Percentiles rank a stretch among this genome's conserved stretches.
Conservation (phyloP, 1,284 basidiomycete species). For the Ganoderma meredithae region DNA sequence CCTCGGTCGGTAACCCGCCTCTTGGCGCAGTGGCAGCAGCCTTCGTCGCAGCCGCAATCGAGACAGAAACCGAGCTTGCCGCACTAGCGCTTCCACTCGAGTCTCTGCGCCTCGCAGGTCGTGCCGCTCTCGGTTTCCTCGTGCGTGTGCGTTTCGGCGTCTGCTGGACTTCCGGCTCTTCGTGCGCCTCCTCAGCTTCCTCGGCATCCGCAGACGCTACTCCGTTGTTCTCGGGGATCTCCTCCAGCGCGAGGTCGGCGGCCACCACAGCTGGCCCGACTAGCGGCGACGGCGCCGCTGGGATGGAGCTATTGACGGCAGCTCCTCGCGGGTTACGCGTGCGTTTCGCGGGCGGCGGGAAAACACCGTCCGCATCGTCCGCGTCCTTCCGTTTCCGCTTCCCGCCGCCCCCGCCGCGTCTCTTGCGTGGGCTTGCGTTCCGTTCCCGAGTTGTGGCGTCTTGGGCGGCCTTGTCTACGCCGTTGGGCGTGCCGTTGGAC, state of each 20-base stretch:
- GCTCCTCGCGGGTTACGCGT: constrained; percentile 57
- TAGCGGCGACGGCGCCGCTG: constrained; percentile 38
- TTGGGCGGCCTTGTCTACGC: constrained; percentile 21
- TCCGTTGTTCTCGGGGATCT: constrained; percentile 34
- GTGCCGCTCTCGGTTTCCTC: constrained; percentile 34
- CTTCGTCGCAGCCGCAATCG: constrained; percentile 37
- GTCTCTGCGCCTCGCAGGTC: constrained; percentile 35
- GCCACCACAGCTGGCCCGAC: constrained; percentile 37
- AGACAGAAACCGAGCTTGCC: constrained; percentile 42
- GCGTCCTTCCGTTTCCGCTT: constrained; percentile 67
- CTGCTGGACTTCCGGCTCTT: constrained; percentile 20
- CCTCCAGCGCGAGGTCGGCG: constrained; percentile 31
- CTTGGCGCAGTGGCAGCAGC: constrained; percentile 17
- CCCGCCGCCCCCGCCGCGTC: constrained; percentile 45
- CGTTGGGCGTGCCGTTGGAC: constrained; percentile 22
- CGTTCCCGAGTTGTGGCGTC: constrained; percentile 26
- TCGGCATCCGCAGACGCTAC: constrained; percentile 32
- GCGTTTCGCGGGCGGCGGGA: constrained; percentile 77
- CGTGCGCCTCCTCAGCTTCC: constrained; percentile 30
- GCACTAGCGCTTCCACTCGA: constrained; percentile 45
- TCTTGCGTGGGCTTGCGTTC: constrained; percentile 45
- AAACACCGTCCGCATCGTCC: constrained; percentile 70
- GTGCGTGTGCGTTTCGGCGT: constrained; percentile 41
- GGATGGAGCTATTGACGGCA: constrained; percentile 31
- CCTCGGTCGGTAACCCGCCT: constrained; percentile 5